Conservation (phyloP, 2,329 filamentous ascomycete species). For the Sporothrix globosa region DNA sequence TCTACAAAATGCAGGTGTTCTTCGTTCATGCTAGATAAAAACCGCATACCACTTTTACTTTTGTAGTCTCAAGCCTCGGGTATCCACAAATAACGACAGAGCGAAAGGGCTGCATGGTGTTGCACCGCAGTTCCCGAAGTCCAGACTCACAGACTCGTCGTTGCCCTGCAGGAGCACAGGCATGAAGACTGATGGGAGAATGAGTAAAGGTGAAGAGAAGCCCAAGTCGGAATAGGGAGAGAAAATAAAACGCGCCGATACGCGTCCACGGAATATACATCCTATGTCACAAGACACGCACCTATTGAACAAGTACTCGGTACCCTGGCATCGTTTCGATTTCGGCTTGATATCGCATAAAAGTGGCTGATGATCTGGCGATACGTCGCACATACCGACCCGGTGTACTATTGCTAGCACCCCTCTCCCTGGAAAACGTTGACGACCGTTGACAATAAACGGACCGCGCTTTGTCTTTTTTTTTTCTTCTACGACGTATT, state of each 20-base stretch:
- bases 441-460: constrained; percentile 1
- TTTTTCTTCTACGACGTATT: too few relatives aligned
- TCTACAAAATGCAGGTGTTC: neutral
- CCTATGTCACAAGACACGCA: constrained; percentile 16
- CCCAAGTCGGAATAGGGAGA: neutral
- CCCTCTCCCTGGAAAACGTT: neutral
- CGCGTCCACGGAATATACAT: neutral
- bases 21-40: neutral
- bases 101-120: neutral
- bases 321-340: neutral
- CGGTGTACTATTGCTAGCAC: too few relatives aligned
- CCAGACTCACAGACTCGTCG: neutral
- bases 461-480: too few relatives aligned
- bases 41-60: neutral
- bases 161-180: constrained; percentile 5
- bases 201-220: too few relatives aligned
- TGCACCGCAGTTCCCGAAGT: neutral
- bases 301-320: neutral
- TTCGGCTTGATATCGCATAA: neutral
- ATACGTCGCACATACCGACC: too few relatives aligned
- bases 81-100: neutral
- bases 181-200: neutral
- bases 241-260: neutral
- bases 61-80: neutral
- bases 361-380: neutral